phyloP scores from a whole-genome alignment of 306 rosid species.

The Rosa persica region DNA sequence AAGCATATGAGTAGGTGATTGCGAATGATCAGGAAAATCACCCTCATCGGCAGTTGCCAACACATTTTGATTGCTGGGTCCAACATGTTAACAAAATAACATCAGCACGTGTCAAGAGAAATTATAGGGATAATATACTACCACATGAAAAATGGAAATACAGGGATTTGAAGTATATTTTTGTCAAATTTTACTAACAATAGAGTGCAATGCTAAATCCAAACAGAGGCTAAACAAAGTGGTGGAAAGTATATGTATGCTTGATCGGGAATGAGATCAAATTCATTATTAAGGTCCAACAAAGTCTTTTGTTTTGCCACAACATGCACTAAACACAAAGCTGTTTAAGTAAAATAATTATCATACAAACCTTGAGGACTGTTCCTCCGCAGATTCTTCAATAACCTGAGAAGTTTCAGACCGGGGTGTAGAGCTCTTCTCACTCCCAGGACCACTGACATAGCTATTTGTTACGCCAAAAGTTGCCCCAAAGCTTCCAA shows the following conservation, averaged over 20 bases:
- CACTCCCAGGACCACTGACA: slow-evolving; percentile 55
- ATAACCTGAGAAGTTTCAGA: slow-evolving; percentile 69
- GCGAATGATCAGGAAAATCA: slow-evolving; percentile 63
- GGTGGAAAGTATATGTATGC: background rate
- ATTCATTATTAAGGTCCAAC: background rate
- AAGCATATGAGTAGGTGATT: slow-evolving; percentile 53
- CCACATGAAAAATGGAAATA: slow-evolving; percentile 17
- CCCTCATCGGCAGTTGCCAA: slow-evolving; percentile 50
- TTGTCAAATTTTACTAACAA: slow-evolving; percentile 7
- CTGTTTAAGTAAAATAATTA: slow-evolving; percentile 7
- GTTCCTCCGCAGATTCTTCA: slow-evolving; percentile 71
- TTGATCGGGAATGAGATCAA: background rate
- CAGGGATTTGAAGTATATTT: slow-evolving; percentile 10
- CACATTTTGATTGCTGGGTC: slow-evolving; percentile 55
- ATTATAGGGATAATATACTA: slow-evolving; percentile 4
- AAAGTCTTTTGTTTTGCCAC: background rate
- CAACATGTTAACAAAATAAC: slow-evolving; percentile 8
- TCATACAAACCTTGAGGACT: slow-evolving; percentile 62
- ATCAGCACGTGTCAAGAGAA: background rate
- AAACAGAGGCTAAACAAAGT: background rate
- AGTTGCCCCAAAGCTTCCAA: slow-evolving; percentile 86
- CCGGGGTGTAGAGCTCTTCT: slow-evolving; percentile 61
- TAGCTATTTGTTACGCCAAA: slow-evolving; percentile 55
- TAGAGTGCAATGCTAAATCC: background rate
- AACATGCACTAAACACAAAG: background rate